These are phyloP conservation scores for Warburgia ugandensis DNA, from an alignment of 164 flowering plant genomes.

Conservation along the genomic window DNA sequence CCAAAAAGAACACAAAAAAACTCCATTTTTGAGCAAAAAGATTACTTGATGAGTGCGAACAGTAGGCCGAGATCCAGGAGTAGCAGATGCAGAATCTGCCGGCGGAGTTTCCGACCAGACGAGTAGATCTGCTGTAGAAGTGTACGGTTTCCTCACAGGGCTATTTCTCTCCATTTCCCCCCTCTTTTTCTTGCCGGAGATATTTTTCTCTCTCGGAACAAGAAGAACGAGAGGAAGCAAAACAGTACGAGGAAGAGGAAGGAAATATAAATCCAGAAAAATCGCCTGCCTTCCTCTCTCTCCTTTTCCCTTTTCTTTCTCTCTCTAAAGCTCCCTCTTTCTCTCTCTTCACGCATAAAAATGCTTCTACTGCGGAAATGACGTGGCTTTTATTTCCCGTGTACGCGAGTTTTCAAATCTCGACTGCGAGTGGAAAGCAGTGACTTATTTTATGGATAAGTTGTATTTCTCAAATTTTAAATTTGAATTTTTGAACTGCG, in stretches of 20 bases:
- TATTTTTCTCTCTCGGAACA: not conserved
- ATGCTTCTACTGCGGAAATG: constrained; percentile 7
- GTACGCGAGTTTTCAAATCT: not conserved
- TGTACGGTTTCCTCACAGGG: constrained; percentile 89
- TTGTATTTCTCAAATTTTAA: no score
- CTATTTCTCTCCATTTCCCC: constrained; percentile 55
- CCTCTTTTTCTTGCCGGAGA: not conserved
- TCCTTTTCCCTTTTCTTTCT: constrained; percentile 2
- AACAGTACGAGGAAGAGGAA: no score
- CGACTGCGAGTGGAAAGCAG: not conserved
- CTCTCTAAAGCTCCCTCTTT: not conserved
- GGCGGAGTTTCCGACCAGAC: constrained; percentile 76
- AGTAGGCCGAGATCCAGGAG: constrained; percentile 40
- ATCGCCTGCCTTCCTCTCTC: not conserved
- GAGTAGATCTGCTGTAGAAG: constrained; percentile 93
- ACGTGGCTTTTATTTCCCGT: constrained; percentile 9
- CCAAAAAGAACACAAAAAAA: not conserved
- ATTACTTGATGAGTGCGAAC: constrained; percentile 56
- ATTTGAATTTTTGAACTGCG: no score
- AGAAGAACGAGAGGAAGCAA: constrained; percentile 3
- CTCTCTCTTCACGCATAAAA: constrained; percentile 15
- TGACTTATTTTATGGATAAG: no score
- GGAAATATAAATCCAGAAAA: not conserved
- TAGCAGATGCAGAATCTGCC: constrained; percentile 26
- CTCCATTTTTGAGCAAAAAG: constrained; percentile 2